Base-by-base conservation (phyloP, 106 monocot genomes). In the Dioscorea alata region DNA sequence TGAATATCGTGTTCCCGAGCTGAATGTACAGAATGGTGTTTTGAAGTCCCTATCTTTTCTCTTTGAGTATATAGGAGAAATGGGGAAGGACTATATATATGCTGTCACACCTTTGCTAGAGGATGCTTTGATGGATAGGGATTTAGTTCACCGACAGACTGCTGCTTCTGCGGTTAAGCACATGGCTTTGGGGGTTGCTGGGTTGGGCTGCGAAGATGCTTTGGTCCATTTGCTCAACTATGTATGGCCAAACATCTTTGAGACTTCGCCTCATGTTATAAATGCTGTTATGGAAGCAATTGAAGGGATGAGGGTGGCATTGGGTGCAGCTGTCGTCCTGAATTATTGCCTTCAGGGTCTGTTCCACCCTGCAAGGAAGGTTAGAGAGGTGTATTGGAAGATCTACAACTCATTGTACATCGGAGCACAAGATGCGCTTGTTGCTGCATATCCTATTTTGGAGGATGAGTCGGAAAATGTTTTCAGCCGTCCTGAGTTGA, bases 261-360 rank as follows among this genome's bases (percentile, higher is more conserved):
- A 97, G 74, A 89, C 97, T 2, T 92, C 92, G 32, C 97, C 97
- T 8, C 92, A 92, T 71, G 97, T 92, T 57, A 92, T 97, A 72
- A 97, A 97, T 85, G 97, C 97, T 66, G 97, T 97, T 8, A 92
- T 92, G 92, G 97, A 97, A 73, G 97, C 97, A 6, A 90, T 97
- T 58, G 97, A 97, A 72, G 97, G 97, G 42, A 92, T 97, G 97
- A 84, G 97, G 50, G 97, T 97, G 48, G 97, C 97, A 0, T 64
- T 97, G 32, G 97, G 97, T 59, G 71, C 97, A 24, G 86, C 97
- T 64, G 86, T 82, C 13, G 70, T 97, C 65, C 69, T 97, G 22
- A 97, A 97, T 63, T 97, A 97, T 62, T 97, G 97, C 63, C 89
- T 97, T 20, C 97, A 97, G 69, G 97, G 97, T 18, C 65, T 97